phyloP scores from a whole-genome alignment of 352 stramenopile species.

The Globisporangium rhizosaccharum region DNA sequence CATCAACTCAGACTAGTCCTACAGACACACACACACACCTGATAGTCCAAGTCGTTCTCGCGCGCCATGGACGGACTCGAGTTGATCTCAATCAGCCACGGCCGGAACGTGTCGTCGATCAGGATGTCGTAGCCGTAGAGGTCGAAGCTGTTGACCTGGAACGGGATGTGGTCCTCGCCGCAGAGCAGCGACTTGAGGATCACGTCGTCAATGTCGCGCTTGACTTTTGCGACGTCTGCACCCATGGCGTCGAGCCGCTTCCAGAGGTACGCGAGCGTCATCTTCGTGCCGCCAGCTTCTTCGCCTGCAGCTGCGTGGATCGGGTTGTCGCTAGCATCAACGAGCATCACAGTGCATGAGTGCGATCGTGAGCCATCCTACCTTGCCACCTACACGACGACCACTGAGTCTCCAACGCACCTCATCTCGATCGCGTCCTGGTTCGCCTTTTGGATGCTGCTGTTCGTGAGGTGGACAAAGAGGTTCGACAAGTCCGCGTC shows the following conservation, averaged over 20 bases:
- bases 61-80: slow-evolving; percentile 89
- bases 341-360: background rate
- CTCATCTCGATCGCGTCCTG: slow-evolving; percentile 39
- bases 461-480: slow-evolving; percentile 95
- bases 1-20: background rate
- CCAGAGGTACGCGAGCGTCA: slow-evolving; percentile 74
- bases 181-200: slow-evolving; percentile 87
- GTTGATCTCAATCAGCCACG: slow-evolving; percentile 97
- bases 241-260: slow-evolving; percentile 56
- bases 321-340: slow-evolving; percentile 24
- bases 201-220: slow-evolving; percentile 63
- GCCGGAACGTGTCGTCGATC: slow-evolving; percentile 83
- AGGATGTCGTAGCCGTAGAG: slow-evolving; percentile 95
- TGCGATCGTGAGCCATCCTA: background rate
- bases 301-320: slow-evolving; percentile 26
- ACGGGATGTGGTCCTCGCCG: slow-evolving; percentile 86
- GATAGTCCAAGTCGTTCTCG: slow-evolving; percentile 81
- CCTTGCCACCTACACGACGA: background rate
- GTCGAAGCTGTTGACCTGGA: slow-evolving; percentile 92
- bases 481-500: slow-evolving; percentile 67
- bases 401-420: background rate
- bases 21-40: slow-evolving; percentile 9
- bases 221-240: slow-evolving; percentile 62
- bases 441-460: slow-evolving; percentile 89
- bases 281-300: slow-evolving; percentile 79